These are phyloP conservation scores for Ensete ventricosum DNA, from an alignment of 176 grass and related monocot species.

Conservation along the genomic window DNA sequence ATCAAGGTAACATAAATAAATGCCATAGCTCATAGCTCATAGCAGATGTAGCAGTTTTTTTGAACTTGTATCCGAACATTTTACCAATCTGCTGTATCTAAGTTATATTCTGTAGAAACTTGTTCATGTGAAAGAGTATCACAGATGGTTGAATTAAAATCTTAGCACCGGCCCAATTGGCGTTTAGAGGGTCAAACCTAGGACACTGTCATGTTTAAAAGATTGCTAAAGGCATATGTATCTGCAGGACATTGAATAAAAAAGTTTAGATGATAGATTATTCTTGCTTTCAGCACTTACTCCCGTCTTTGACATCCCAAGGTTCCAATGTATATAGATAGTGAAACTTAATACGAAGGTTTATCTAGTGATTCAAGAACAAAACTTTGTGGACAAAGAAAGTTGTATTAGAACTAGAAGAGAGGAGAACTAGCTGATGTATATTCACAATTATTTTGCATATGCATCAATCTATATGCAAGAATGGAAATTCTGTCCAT, in stretches of 20 bases:
- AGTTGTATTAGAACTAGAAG: not conserved
- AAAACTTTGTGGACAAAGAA: not conserved
- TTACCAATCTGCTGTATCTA: not conserved
- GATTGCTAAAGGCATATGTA: too few species aligned
- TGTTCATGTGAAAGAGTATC: not conserved
- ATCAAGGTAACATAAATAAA: conserved; percentile 32
- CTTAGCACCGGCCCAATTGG: too few species aligned
- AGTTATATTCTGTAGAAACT: not conserved
- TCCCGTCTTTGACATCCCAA: too few species aligned
- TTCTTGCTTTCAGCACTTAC: too few species aligned
- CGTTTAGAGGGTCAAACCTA: too few species aligned
- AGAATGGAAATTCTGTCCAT: not conserved
- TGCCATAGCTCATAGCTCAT: not conserved
- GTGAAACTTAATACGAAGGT: too few species aligned
- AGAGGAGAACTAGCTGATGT: not conserved
- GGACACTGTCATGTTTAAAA: too few species aligned
- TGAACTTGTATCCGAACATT: not conserved
- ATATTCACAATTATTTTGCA: not conserved
- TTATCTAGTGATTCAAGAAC: not conserved
- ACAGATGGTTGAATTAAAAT: too few species aligned
- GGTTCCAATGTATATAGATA: too few species aligned
- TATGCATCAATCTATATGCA: not conserved
- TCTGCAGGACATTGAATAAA: too few species aligned
- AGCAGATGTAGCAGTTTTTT: not conserved
- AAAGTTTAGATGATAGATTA: too few species aligned